These are phyloP conservation scores for Nissolia schottii DNA, from an alignment of 306 rosid genomes.

Conservation along the genomic window DNA sequence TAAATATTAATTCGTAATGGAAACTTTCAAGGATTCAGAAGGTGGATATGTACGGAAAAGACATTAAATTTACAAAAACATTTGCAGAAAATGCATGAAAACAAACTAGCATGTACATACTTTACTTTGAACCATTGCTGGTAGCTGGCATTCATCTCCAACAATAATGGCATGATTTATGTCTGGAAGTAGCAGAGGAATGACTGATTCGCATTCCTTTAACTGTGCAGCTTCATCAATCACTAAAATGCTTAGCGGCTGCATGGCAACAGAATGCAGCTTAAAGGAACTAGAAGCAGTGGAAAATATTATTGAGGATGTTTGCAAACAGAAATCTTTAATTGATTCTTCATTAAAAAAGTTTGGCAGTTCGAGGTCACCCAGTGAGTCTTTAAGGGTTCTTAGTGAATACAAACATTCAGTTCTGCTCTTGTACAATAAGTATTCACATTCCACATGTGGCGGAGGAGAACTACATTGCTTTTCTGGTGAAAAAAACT, in stretches of 20 bases:
- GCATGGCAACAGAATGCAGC: conserved; percentile 40
- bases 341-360: conserved; percentile 2
- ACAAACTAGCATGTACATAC: conserved; percentile 29
- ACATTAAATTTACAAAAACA: background rate
- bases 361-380: conserved; percentile 42
- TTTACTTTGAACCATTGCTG: conserved; percentile 60
- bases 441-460: background rate
- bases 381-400: conserved; percentile 41
- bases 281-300: conserved; percentile 65
- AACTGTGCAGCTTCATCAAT: conserved; percentile 86
- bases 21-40: background rate
- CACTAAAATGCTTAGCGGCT: conserved; percentile 46
- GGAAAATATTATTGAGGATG: conserved; percentile 59
- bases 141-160: conserved; percentile 79
- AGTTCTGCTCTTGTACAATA: conserved; percentile 29
- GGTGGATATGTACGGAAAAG: background rate
- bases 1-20: background rate
- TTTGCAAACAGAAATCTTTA: conserved; percentile 46
- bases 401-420: conserved; percentile 41
- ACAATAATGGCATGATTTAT: conserved; percentile 60
- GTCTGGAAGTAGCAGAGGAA: conserved; percentile 55
- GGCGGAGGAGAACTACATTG: conserved; percentile 12
- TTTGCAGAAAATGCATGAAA: background rate
- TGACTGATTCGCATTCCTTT: conserved; percentile 71
- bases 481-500: conserved; percentile 28